These are phyloP conservation scores for Yamagishiella unicocca DNA, from an alignment of 139 green algal species.

Conservation along the genomic window DNA sequence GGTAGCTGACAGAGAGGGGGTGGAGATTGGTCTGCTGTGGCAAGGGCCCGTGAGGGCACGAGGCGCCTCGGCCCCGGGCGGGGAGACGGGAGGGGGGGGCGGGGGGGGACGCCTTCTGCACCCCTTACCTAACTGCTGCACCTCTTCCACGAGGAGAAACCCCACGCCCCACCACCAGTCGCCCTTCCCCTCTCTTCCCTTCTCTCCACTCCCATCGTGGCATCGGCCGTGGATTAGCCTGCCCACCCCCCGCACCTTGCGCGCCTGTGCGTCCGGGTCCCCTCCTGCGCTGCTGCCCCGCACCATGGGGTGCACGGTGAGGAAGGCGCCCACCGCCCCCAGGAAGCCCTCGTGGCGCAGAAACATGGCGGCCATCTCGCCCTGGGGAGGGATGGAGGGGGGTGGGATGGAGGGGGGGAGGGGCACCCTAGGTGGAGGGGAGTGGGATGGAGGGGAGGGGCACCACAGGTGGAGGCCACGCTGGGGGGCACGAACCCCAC, in stretches of 20 bases:
- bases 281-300: not conserved
- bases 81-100: too few species aligned
- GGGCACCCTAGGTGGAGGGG: too few species aligned
- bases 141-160: too few species aligned
- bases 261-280: not conserved
- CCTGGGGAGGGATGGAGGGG: conserved; percentile 65
- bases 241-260: conserved; percentile 21
- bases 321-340: conserved; percentile 95
- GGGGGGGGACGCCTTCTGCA: too few species aligned
- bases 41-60: too few species aligned
- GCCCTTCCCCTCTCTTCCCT: not conserved
- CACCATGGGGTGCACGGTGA: conserved; percentile 84
- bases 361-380: conserved; percentile 96
- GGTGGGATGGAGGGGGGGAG: not conserved
- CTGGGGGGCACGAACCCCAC: too few species aligned
- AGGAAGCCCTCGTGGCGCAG: conserved; percentile 98
- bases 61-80: too few species aligned
- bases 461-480: too few species aligned
- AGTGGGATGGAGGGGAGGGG: too few species aligned
- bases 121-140: too few species aligned
- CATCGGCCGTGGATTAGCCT: conserved; percentile 4
- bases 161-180: not conserved
- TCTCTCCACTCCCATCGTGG: not conserved
- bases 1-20: too few species aligned
- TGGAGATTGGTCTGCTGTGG: too few species aligned